Evolutionary conservation across 768 basidiomycete genomes (phyloP).

Genomic region (Amanita pallidorosea): DNA sequence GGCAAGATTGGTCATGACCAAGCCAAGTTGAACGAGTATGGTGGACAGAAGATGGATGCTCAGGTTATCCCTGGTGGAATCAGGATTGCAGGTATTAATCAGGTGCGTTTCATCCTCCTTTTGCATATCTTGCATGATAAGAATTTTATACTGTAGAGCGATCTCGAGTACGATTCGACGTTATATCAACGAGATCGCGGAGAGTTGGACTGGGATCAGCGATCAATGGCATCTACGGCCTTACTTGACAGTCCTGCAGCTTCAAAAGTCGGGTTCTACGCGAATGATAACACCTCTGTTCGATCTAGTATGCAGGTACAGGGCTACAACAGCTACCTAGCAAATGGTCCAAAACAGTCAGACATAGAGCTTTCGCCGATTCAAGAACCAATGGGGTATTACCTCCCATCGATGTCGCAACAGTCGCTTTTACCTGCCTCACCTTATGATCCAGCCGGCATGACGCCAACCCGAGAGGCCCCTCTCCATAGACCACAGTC

Average conservation of each 20-base stretch:
- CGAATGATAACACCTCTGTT: constrained; percentile 13
- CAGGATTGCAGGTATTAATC: constrained; percentile 72
- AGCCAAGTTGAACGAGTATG: constrained; percentile 66
- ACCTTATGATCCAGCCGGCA: constrained; percentile 25
- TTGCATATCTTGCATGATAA: background rate
- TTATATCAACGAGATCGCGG: constrained; percentile 74
- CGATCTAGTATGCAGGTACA: constrained; percentile 15
- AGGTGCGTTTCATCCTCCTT: constrained; percentile 28
- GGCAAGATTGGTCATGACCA: constrained; percentile 58
- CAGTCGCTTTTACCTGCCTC: constrained; percentile 29
- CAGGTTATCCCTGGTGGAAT: constrained; percentile 69
- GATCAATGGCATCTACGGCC: constrained; percentile 56
- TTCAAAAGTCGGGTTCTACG: constrained; percentile 30
- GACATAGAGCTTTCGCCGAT: constrained; percentile 48
- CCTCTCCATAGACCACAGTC: constrained; percentile 53
- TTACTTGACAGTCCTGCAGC: constrained; percentile 38
- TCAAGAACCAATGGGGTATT: constrained; percentile 21
- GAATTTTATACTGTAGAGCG: constrained; percentile 25
- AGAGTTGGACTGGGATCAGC: constrained; percentile 81
- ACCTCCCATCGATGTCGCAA: constrained; percentile 25
- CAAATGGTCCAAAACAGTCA: constrained; percentile 27
- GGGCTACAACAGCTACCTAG: constrained; percentile 51
- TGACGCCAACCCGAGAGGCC: constrained; percentile 47
- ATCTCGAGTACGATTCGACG: constrained; percentile 75
- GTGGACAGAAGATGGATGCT: constrained; percentile 66